Conservation (phyloP, 257 asterid species). For the Scutellaria minor region DNA sequence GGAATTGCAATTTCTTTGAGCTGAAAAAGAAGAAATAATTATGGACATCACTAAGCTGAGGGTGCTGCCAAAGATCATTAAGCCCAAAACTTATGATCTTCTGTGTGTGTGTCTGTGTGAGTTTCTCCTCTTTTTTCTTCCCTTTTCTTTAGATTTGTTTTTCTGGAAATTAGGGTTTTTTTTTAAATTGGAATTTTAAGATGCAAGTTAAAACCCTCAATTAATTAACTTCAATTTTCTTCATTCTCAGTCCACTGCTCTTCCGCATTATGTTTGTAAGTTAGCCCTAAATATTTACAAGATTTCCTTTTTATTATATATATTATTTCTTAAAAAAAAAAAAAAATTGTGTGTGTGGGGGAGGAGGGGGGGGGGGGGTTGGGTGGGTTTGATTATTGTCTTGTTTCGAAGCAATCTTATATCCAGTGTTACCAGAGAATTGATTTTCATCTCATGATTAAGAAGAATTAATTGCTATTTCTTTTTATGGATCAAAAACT, state of each 20-base stretch:
- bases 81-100: constrained; percentile 10
- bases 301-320: background rate
- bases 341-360: too few relatives aligned
- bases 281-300: background rate
- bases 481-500: background rate
- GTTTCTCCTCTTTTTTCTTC: background rate
- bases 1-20: background rate
- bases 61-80: background rate
- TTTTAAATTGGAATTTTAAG: background rate
- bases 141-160: background rate
- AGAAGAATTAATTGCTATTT: constrained; percentile 9
- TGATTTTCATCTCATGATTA: constrained; percentile 32
- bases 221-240: background rate
- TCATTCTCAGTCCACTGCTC: background rate
- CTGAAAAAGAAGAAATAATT: background rate
- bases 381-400: background rate
- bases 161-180: constrained; percentile 29
- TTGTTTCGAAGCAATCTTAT: constrained; percentile 34
- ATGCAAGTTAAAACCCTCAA: background rate
- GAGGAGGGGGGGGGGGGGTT: background rate
- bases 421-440: constrained; percentile 37
- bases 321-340: background rate
- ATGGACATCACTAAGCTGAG: background rate
- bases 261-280: background rate
- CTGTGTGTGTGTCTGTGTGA: background rate